Base-by-base conservation (phyloP, 116 monocot genomes). In the Trichopus zeylanicus region DNA sequence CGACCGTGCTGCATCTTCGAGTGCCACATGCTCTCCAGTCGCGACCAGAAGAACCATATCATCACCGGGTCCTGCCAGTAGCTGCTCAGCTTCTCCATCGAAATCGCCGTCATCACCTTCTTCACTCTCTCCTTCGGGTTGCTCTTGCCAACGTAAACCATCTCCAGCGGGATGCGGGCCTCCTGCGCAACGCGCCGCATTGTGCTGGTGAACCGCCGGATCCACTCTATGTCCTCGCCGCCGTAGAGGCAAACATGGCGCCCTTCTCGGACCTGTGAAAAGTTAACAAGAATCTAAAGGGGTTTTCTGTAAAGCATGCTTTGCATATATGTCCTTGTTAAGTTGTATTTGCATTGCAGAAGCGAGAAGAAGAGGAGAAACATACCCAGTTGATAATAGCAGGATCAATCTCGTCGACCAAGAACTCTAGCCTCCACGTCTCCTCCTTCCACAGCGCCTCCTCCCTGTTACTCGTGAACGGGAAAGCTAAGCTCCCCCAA, bases 371-470 rank as follows among this genome's bases (percentile, higher is more conserved):
- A n/a, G n/a, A n/a, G n/a, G n/a, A n/a, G n/a, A n/a, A n/a, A 24
- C 15, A 33, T 88, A 88, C 78, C 80, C 83, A 82, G 48, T 31
- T 6, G 31, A 70, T 58, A 10, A 91, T 75, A 4, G 12, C 10
- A 2, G 83, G 80, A 65, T 91, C 91, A 42, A 91, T 91, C 31
- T 86, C 86, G 52, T 91, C 91, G 6, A 86, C 78, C 39, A 91
- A 49, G 52, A 91, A 60, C 67, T 86, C 91, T 2, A 86, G 59
- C 52, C 82, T 39, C 91, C 91, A 91, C 15, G 68, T 70, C 68
- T 86, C 91, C 7, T 91, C 86, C 68, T 52, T 86, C 91, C 91
- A 91, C 16, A 91, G 72, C 16, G 83, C 78, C 32, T 86, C 86
- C 69, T 91, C 91, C 64, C 80, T 74, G 53, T 15, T 67, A 54